Conservation (phyloP, 257 asterid genomes). For the Mentha longifolia region DNA sequence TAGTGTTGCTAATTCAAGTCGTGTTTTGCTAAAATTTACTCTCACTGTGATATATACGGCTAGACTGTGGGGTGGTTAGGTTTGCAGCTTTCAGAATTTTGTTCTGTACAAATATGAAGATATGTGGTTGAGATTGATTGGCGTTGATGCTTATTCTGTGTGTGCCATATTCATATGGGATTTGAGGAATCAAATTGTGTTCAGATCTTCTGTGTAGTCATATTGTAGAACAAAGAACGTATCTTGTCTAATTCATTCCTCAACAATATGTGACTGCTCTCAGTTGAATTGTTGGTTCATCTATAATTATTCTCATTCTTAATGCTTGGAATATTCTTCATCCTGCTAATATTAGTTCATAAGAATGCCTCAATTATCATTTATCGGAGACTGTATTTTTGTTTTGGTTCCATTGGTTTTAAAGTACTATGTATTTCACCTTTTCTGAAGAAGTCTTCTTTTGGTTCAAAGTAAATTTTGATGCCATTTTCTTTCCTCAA, state of each 20-base stretch:
- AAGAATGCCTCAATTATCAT: background rate
- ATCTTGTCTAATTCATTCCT: background rate
- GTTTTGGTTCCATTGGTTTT: too few relatives aligned
- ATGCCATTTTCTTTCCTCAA: constrained; percentile 4
- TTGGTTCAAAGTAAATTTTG: background rate
- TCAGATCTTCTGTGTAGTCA: constrained; percentile 1
- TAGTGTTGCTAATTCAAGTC: constrained; percentile 1
- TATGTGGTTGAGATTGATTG: constrained; percentile 1
- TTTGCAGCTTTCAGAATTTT: constrained; percentile 14
- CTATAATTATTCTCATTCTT: background rate
- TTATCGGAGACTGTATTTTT: background rate
- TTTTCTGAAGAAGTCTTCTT: background rate
- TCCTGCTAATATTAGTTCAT: background rate
- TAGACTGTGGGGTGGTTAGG: background rate
- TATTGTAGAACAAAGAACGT: background rate
- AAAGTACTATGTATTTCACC: background rate
- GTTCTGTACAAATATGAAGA: constrained; percentile 8
- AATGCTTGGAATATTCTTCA: background rate
- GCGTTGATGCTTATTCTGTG: background rate
- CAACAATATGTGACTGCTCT: background rate
- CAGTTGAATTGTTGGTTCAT: background rate
- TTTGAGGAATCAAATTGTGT: background rate
- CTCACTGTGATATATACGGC: background rate
- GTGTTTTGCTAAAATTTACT: background rate
- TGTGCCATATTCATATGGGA: background rate